Evolutionary conservation across 495 filamentous ascomycete genomes (phyloP).

Genomic region (Aspergillus egyptiacus): DNA sequence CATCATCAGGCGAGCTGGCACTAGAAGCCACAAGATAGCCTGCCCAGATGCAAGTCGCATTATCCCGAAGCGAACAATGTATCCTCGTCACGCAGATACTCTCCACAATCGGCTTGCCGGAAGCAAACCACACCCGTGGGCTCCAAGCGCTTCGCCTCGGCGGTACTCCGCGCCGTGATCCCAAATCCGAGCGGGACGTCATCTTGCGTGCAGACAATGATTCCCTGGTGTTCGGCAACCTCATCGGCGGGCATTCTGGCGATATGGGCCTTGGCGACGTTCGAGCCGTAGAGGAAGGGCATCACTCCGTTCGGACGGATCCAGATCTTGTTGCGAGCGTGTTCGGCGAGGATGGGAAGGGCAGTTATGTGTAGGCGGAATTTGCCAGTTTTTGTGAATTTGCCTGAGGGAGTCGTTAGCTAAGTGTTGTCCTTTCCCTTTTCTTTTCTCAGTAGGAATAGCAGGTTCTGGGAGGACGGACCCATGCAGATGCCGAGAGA

Average conservation of each 20-base stretch:
- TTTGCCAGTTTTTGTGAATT: slow-evolving; percentile 90
- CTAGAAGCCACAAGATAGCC: too few relatives aligned
- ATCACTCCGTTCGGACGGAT: slow-evolving; percentile 92
- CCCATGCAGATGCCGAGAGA: slow-evolving; percentile 74
- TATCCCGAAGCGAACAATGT: slow-evolving; percentile 33
- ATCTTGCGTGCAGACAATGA: slow-evolving; percentile 38
- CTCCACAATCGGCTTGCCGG: slow-evolving; percentile 82
- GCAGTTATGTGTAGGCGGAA: slow-evolving; percentile 45
- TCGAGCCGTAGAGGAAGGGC: slow-evolving; percentile 83
- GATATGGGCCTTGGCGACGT: slow-evolving; percentile 88
- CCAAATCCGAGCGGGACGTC: slow-evolving; percentile 59
- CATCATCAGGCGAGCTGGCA: too few relatives aligned
- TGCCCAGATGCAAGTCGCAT: too few relatives aligned
- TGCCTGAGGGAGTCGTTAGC: slow-evolving; percentile 37
- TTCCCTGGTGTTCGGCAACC: slow-evolving; percentile 47
- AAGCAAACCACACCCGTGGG: slow-evolving; percentile 84
- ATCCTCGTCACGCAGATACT: slow-evolving; percentile 78
- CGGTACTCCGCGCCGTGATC: slow-evolving; percentile 74
- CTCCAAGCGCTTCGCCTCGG: slow-evolving; percentile 73
- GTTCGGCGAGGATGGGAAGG: slow-evolving; percentile 76
- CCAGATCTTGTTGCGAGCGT: slow-evolving; percentile 92
- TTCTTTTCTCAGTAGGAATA: background rate
- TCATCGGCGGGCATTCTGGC: slow-evolving; percentile 77
- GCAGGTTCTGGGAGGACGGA: background rate
- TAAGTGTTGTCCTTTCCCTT: background rate